Base-by-base conservation (phyloP, 768 basidiomycete species). In the Neoboletus brunneissimus region DNA sequence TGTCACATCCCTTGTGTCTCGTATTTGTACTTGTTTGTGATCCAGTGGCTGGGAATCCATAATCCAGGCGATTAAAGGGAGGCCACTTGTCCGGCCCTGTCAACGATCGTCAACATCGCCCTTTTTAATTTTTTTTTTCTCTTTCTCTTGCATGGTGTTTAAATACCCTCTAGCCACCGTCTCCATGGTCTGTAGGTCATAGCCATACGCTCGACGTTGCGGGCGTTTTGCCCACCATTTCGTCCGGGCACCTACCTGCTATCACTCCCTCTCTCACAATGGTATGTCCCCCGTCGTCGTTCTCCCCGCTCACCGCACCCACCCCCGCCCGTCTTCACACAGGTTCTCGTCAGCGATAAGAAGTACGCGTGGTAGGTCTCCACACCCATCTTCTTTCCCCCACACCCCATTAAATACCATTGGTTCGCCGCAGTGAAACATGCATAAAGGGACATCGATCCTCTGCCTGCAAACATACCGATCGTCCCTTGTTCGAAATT, bases 361-460 rank as follows among this genome's bases (percentile, higher is more conserved):
- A 91, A 91, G 78, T 91, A 89, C 69, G 89, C 89, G 61, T 91
- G 89, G 88, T 90, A 69, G 34, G 86, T 54, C 63, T n/a, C 59
- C 49, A 41, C 51, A n/a, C 18, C 29, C 35, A 31, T 48, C 16
- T 47, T n/a, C 27, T n/a, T 22, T n/a, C 16, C 15, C 41, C 47
- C 53, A n/a, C 53, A 53, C 54, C 54, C 40, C 54, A 53, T 53
- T 41, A 41, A 49, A 51, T 29, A n/a, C 37, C 22, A n/a, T 16
- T 11, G 20, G 15, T 1, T 48, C 52, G 2, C 48, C 56, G 23
- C 64, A 93, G 92, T 72, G 90, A 90, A 77, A 89, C 91, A 62
- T 96, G 94, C 76, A 94, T 94, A 73, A 94, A 94, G 75, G 94
- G 93, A 18, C 93, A 96, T 74, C 84, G 94, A 48, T 94, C 93